phyloP scores from a whole-genome alignment of 2,329 filamentous ascomycete genomes.

The Beauveria asiatica region DNA sequence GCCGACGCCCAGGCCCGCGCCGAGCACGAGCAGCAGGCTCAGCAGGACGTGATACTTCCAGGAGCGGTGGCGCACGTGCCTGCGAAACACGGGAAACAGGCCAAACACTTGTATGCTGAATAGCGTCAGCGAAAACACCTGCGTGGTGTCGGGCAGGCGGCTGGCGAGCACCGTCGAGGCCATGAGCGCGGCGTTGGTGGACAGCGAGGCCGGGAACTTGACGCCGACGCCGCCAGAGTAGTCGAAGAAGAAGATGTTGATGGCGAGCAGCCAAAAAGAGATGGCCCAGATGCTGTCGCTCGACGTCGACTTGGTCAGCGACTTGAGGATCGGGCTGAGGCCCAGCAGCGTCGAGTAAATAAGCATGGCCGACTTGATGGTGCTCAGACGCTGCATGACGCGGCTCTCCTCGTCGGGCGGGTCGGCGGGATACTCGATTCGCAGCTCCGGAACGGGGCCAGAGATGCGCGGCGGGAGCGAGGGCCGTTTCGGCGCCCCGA shows the following conservation, averaged over 20 bases:
- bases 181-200: slow-evolving; percentile 95
- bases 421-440: slow-evolving; percentile 15
- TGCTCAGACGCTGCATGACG: slow-evolving; percentile 54
- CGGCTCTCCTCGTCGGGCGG: slow-evolving; percentile 30
- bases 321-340: slow-evolving; percentile 90
- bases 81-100: slow-evolving; percentile 92
- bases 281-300: slow-evolving; percentile 97
- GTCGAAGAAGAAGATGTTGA: slow-evolving; percentile 98
- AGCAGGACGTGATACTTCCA: slow-evolving; percentile 74
- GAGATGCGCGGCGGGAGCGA: not conserved
- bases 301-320: slow-evolving; percentile 85
- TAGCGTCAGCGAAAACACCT: slow-evolving; percentile 89
- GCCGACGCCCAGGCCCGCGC: slow-evolving; percentile 71
- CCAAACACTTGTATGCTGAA: slow-evolving; percentile 98
- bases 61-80: slow-evolving; percentile 73
- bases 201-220: slow-evolving; percentile 66
- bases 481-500: not conserved
- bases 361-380: slow-evolving; percentile 82
- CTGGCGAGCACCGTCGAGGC: slow-evolving; percentile 90
- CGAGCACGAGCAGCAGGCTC: slow-evolving; percentile 67
- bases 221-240: slow-evolving; percentile 63
- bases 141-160: slow-evolving; percentile 77
- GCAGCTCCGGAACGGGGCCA: not conserved
- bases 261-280: slow-evolving; percentile 82
- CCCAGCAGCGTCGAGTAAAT: slow-evolving; percentile 91